A percentile compares a stretch with the other conserved stretches of the same genome.
phyloP scores from a whole-genome alignment of 2,329 filamentous ascomycete species.

The Claviceps citrina region DNA sequence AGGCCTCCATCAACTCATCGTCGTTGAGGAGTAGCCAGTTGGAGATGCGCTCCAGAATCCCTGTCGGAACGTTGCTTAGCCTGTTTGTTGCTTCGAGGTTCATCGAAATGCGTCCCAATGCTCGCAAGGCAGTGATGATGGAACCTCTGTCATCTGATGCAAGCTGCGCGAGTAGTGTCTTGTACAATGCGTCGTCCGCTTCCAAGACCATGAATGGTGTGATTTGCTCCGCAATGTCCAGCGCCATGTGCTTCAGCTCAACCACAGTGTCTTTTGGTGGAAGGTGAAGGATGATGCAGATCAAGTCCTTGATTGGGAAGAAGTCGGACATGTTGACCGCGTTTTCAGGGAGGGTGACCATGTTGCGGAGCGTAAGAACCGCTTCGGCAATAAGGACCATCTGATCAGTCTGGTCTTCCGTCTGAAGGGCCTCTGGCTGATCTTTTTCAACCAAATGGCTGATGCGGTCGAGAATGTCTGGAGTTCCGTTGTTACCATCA shows the following conservation, averaged over 20 bases:
- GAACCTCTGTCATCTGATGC: conserved; percentile 62
- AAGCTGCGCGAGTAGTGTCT: conserved; percentile 50
- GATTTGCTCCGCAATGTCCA: conserved; percentile 84
- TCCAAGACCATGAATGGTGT: conserved; percentile 65
- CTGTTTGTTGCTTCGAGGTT: conserved; percentile 66
- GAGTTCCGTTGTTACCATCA: conserved; percentile 35
- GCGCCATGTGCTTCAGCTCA: conserved; percentile 77
- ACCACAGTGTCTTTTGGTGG: conserved; percentile 56
- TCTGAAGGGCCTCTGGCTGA: conserved; percentile 54
- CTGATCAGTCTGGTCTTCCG: conserved; percentile 52
- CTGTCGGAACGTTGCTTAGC: conserved; percentile 52
- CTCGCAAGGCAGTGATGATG: conserved; percentile 64
- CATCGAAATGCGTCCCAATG: conserved; percentile 77
- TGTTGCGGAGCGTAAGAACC: conserved; percentile 77
- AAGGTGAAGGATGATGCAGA: conserved; percentile 68
- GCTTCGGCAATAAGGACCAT: conserved; percentile 74
- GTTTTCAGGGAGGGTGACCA: conserved; percentile 88
- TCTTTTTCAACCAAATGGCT: conserved; percentile 42
- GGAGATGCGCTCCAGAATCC: conserved; percentile 50
- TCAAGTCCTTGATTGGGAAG: conserved; percentile 59
- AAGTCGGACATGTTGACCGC: conserved; percentile 66
- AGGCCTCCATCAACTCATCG: conserved; percentile 75
- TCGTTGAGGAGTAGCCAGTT: conserved; percentile 71
- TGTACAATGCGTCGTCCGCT: conserved; percentile 63
- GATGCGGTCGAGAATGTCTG: conserved; percentile 50